These are phyloP conservation scores for Cystobasidium pallidum DNA, from an alignment of 1,284 basidiomycete genomes.

Conservation along the genomic window DNA sequence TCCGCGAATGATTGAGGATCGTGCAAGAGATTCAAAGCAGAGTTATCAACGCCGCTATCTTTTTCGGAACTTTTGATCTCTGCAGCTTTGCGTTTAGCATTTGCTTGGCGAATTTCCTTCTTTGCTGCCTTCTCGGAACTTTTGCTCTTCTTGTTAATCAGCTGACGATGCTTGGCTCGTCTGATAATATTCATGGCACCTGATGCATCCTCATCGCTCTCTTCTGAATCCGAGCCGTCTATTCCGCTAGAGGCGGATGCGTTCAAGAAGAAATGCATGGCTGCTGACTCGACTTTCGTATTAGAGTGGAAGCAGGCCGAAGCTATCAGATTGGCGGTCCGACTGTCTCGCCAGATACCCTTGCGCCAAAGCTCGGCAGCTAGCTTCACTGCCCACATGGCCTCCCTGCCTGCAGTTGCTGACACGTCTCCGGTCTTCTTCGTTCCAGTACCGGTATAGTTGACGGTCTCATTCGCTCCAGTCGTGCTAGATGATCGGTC, in stretches of 20 bases:
- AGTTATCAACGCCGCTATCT: constrained; percentile 73
- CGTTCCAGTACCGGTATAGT: constrained; percentile 41
- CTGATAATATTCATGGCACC: constrained; percentile 72
- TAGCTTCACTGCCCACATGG: constrained; percentile 95
- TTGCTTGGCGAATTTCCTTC: constrained; percentile 69
- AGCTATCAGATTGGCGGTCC: constrained; percentile 89
- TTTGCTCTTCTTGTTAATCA: constrained; percentile 86
- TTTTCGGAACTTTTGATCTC: constrained; percentile 59
- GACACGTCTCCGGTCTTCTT: constrained; percentile 57
- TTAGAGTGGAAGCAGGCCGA: constrained; percentile 93
- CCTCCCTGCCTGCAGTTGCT: constrained; percentile 70
- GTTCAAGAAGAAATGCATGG: constrained; percentile 96
- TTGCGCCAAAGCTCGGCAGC: constrained; percentile 95
- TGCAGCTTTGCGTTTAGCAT: constrained; percentile 65
- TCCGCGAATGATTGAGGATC: constrained; percentile 97
- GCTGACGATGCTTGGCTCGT: constrained; percentile 75
- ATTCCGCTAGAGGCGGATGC: constrained; percentile 60
- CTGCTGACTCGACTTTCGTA: constrained; percentile 91
- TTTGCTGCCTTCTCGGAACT: constrained; percentile 76
- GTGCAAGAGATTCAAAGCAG: constrained; percentile 88
- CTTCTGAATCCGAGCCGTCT: constrained; percentile 62
- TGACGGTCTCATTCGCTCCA: constrained; percentile 19
- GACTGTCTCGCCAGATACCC: constrained; percentile 88
- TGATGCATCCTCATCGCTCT: constrained; percentile 64
- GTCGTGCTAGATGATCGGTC: constrained; percentile 63